A percentile compares a stretch with the other conserved stretches of the same genome.
These are phyloP conservation scores for Spathaspora sp. DNA, from an alignment of 805 yeast species.

Conservation along the genomic window DNA sequence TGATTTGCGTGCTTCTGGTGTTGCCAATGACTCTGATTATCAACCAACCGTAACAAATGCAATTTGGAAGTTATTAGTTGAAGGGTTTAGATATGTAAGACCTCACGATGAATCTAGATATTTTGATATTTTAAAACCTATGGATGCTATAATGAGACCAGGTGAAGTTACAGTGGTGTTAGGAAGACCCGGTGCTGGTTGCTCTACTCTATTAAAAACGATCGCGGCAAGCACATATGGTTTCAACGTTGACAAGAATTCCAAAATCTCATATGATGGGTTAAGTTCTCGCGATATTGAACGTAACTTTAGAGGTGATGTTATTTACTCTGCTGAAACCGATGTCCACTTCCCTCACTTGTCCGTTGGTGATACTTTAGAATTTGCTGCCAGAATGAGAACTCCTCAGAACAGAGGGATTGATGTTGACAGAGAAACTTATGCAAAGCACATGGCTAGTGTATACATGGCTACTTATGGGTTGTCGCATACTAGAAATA, in stretches of 20 bases:
- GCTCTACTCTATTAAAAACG: constrained; percentile 38
- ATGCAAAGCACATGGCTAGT: constrained; percentile 39
- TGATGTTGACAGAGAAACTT: constrained; percentile 28
- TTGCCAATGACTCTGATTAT: constrained; percentile 65
- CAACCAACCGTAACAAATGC: constrained; percentile 55
- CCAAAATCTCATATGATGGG: constrained; percentile 33
- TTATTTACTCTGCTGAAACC: constrained; percentile 47
- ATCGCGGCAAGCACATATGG: constrained; percentile 37
- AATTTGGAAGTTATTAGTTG: constrained; percentile 20
- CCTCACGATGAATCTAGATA: constrained; percentile 21
- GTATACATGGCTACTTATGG: constrained; percentile 46
- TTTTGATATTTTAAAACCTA: constrained; percentile 30
- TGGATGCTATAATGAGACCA: constrained; percentile 34
- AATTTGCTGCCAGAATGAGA: constrained; percentile 52
- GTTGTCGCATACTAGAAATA: constrained; percentile 48
- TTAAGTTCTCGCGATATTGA: constrained; percentile 24
- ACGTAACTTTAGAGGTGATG: constrained; percentile 23
- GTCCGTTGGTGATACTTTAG: constrained; percentile 53
- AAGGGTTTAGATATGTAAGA: constrained; percentile 14
- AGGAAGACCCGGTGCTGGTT: constrained; percentile 42
- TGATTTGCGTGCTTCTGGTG: constrained; percentile 58
- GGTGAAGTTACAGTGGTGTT: constrained; percentile 40
- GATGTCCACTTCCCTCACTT: constrained; percentile 57
- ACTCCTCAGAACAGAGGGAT: constrained; percentile 38
- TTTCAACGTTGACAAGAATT: constrained; percentile 29